Conservation (phyloP, 1,284 basidiomycete species). For the Cerioporus squamosus region DNA sequence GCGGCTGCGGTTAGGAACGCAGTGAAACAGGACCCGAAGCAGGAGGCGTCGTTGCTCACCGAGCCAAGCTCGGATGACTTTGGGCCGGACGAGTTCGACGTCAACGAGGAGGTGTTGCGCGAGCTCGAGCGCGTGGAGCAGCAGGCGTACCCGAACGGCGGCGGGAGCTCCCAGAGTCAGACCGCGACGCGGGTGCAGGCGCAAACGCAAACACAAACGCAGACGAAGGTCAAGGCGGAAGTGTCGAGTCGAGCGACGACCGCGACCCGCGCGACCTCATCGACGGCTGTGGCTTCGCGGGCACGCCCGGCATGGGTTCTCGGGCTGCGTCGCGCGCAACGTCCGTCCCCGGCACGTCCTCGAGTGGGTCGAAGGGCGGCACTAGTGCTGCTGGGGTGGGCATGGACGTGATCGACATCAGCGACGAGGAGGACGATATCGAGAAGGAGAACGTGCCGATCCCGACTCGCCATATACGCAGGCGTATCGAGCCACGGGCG, state of each 20-base stretch:
- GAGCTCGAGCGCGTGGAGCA: constrained; percentile 43
- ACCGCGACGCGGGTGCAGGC: neutral
- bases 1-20: neutral
- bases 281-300: neutral
- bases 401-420: constrained; percentile 37
- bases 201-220: constrained; percentile 5
- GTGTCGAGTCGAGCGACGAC: constrained; percentile 4
- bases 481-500: constrained; percentile 34
- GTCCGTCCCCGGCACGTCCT: constrained; percentile 7
- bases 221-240: constrained; percentile 9
- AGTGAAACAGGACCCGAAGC: neutral
- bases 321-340: constrained; percentile 5
- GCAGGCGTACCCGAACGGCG: constrained; percentile 24
- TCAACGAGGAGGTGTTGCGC: constrained; percentile 43
- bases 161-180: neutral
- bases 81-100: constrained; percentile 38
- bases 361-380: constrained; percentile 1
- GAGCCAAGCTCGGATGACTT: constrained; percentile 35
- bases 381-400: neutral
- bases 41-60: neutral
- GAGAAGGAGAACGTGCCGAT: constrained; percentile 68
- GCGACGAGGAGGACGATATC: constrained; percentile 51
- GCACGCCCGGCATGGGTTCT: constrained; percentile 1
- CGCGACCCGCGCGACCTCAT: constrained; percentile 9
- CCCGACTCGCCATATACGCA: constrained; percentile 55